A percentile compares a stretch with the other conserved stretches of the same genome.
Conservation (phyloP, 345 rosid species). For the Rhizophora mangle region DNA sequence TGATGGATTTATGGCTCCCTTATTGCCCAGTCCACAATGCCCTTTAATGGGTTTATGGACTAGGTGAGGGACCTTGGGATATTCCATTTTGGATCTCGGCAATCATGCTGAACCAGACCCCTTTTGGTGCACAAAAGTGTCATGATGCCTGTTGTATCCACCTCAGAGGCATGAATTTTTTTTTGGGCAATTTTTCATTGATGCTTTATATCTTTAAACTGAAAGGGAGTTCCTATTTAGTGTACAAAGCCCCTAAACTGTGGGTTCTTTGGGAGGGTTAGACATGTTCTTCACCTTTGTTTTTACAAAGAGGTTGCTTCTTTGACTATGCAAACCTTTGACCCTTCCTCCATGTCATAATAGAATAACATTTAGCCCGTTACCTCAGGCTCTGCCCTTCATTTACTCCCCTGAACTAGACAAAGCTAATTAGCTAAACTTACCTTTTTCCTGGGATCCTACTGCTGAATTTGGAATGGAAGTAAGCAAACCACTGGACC, state of each 20-base stretch:
- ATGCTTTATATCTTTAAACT: too few species aligned
- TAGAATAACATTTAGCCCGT: too few species aligned
- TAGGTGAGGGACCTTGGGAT: slow-evolving; percentile 53
- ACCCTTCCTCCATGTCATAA: too few species aligned
- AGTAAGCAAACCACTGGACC: slow-evolving; percentile 68
- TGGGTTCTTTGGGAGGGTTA: too few species aligned
- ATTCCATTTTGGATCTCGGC: slow-evolving; percentile 58
- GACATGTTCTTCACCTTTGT: too few species aligned
- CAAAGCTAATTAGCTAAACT: background rate
- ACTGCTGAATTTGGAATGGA: slow-evolving; percentile 71
- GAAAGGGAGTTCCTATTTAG: too few species aligned
- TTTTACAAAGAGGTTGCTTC: too few species aligned
- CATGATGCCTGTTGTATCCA: slow-evolving; percentile 60
- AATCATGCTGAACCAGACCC: slow-evolving; percentile 63
- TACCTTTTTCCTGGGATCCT: slow-evolving; percentile 56
- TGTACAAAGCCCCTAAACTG: too few species aligned
- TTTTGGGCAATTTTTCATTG: background rate
- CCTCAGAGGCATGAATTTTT: slow-evolving; percentile 47
- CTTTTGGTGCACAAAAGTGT: slow-evolving; percentile 51
- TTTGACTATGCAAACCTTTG: too few species aligned
- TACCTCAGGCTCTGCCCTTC: too few species aligned
- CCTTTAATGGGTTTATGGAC: slow-evolving; percentile 61
- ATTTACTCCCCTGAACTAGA: background rate
- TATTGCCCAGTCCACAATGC: slow-evolving; percentile 52
- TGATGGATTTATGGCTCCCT: slow-evolving; percentile 56